Base-by-base conservation (phyloP, 176 grass and related monocot genomes). In the Puya raimondii region DNA sequence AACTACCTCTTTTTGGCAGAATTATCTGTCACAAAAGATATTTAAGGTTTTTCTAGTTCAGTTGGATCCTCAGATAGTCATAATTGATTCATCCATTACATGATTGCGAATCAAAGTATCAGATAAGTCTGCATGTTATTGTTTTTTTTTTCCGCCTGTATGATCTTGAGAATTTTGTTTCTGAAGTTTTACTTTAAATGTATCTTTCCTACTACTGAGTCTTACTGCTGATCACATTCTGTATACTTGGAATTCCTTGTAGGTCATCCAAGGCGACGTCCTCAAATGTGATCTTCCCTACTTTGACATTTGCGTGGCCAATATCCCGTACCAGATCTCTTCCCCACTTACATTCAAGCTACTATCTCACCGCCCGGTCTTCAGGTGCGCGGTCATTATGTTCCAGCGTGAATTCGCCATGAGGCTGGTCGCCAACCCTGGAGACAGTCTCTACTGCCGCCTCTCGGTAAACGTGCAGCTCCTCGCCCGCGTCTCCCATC, bases 181-280 rank as follows among this genome's bases (percentile, higher is more conserved):
- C 15, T 20, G 9, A 9, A 8, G 9, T 59, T 58, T 58, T 6
- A 8, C 10, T 59, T 17, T 59, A 3, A 17, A 17, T 59, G 20
- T 17, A 59, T 15, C 14, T 67, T 48, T 47, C 9, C 12, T 9
- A 42, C 64, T 66, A 49, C 25, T 18, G 9, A 20, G 50, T 54
- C 16, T 18, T 14, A 57, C 3, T 59, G n/a, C n/a, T 17, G 20
- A 15, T 59, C 20, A 59, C 54, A 21, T 59, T 59, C 15, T 59
- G 20, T 59, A 17, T 1, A 15, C 7, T 65, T 72, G 58, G 29
- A 42, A 67, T 47, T 42, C 50, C 12, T 1, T 85, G 70, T 71
- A 97, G 94, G 82, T 92, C 29, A 92, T 97, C 75, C 86, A 97
- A 86, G 94, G 94, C 77, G 94, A 97, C 66, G 89, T 92, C 1